A percentile compares a stretch with the other conserved stretches of the same genome.
Evolutionary conservation across 2,329 filamentous ascomycete species (phyloP).

Genomic region (Emergomyces orientalis): DNA sequence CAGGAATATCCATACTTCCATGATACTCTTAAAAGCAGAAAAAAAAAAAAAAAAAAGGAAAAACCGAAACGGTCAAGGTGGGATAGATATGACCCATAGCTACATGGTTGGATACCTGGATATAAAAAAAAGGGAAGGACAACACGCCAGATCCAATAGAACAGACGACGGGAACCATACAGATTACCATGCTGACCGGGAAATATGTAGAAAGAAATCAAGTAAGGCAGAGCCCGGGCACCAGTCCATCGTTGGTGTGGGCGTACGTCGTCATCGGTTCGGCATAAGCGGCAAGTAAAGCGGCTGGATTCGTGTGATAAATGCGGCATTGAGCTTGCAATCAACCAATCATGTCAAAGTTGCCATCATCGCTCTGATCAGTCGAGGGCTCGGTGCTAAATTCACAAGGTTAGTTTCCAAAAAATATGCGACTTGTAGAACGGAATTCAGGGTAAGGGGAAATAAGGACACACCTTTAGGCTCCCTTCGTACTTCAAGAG

Average conservation of each 20-base stretch:
- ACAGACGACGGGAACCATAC: neutral
- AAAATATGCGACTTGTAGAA: neutral
- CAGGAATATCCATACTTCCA: too few species aligned
- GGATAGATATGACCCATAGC: neutral
- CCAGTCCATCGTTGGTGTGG: neutral
- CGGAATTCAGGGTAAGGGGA: neutral
- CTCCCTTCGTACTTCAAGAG: conserved; percentile 66
- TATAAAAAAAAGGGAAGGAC: neutral
- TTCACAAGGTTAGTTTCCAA: conserved; percentile 10
- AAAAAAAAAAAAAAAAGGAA: neutral
- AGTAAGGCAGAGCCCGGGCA: neutral
- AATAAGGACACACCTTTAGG: conserved; percentile 76
- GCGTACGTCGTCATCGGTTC: neutral
- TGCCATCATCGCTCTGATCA: conserved; percentile 61
- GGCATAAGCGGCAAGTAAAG: neutral
- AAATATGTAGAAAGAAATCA: neutral
- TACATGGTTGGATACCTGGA: neutral
- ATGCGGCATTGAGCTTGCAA: neutral
- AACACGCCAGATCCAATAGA: neutral
- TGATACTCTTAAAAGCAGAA: neutral
- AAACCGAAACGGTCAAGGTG: neutral
- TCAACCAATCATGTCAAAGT: conserved; percentile 50
- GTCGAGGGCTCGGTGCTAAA: conserved; percentile 53
- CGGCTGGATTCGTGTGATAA: neutral
- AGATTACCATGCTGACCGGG: neutral